phyloP scores from a whole-genome alignment of 768 basidiomycete species.

The Neoboletus brunneissimus region DNA sequence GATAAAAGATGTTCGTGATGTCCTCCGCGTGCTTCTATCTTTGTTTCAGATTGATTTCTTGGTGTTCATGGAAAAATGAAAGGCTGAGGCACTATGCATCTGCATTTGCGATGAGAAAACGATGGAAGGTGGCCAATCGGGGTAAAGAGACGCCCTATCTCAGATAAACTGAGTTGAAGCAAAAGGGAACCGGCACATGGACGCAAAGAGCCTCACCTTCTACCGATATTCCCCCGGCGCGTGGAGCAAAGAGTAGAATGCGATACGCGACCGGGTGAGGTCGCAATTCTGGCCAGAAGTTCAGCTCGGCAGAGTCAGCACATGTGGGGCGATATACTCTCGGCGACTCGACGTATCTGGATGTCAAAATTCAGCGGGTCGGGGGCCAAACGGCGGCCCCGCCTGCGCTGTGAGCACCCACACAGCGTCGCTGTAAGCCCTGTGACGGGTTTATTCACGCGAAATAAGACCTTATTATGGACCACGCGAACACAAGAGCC shows the following conservation, averaged over 20 bases:
- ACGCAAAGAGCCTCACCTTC: not conserved
- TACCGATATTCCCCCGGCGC: not conserved
- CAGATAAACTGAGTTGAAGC: not conserved
- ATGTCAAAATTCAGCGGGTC: not conserved
- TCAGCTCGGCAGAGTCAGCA: not conserved
- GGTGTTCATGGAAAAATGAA: not conserved
- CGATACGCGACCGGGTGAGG: not conserved
- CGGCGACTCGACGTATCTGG: not conserved
- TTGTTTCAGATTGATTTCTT: not conserved
- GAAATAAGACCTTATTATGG: not conserved
- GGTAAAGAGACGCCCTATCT: not conserved
- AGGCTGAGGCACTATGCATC: not conserved
- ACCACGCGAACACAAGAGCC: not conserved
- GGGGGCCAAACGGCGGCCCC: not conserved
- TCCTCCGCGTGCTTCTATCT: not conserved
- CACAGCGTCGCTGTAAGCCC: not conserved
- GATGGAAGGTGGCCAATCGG: not conserved
- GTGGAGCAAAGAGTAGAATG: not conserved
- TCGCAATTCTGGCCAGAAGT: not conserved
- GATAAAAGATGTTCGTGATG: not conserved
- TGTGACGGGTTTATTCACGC: not conserved
- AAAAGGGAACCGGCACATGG: slow-evolving; percentile 3
- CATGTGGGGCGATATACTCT: not conserved
- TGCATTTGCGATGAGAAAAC: not conserved
- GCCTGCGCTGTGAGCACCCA: not conserved